phyloP scores from a whole-genome alignment of 352 stramenopile species.

The Globisporangium cederbergense region DNA sequence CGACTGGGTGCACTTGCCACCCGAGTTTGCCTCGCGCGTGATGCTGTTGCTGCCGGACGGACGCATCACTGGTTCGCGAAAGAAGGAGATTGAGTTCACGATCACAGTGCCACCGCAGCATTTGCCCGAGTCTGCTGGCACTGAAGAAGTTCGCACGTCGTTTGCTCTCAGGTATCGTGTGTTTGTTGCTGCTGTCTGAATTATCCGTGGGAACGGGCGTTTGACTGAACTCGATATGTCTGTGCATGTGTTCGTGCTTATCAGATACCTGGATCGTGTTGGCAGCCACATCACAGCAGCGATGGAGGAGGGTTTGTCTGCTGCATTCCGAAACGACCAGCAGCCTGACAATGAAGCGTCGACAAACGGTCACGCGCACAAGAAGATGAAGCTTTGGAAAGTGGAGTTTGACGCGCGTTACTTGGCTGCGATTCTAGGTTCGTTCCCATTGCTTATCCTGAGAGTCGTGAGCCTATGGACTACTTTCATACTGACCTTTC shows the following conservation, averaged over 20 bases:
- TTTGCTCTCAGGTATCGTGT: constrained; percentile 42
- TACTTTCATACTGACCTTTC: not conserved
- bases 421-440: constrained; percentile 45
- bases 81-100: constrained; percentile 70
- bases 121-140: not conserved
- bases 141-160: constrained; percentile 43
- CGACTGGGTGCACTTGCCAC: constrained; percentile 64
- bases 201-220: not conserved
- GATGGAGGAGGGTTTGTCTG: constrained; percentile 9
- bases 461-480: too few species aligned
- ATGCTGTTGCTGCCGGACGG: constrained; percentile 64
- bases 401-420: constrained; percentile 80
- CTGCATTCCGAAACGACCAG: not conserved
- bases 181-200: not conserved
- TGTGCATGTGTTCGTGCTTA: not conserved
- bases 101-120: constrained; percentile 27
- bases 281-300: constrained; percentile 15
- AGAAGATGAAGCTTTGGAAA: constrained; percentile 49
- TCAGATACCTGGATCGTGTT: constrained; percentile 54
- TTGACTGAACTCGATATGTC: not conserved
- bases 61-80: constrained; percentile 45
- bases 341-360: not conserved
- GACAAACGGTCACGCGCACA: constrained; percentile 5
- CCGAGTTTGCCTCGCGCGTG: constrained; percentile 66
- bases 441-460: constrained; percentile 10